phyloP scores from a whole-genome alignment of 2,329 filamentous ascomycete genomes.

The Penicillium freii region DNA sequence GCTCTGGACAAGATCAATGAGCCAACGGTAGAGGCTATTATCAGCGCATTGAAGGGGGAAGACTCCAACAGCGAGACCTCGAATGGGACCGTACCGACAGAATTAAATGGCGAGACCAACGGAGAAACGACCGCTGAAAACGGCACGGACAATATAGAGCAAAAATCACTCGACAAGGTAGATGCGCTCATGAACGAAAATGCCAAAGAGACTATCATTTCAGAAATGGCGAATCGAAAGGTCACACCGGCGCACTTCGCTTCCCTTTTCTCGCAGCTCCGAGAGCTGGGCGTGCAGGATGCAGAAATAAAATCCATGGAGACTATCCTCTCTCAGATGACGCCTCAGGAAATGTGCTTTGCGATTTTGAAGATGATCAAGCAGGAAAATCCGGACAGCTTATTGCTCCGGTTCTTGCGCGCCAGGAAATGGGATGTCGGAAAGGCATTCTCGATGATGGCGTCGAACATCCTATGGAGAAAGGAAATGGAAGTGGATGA shows the following conservation, averaged over 20 bases:
- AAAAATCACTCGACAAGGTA: constrained; percentile 18
- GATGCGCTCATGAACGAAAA: constrained; percentile 19
- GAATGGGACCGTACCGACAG: background rate
- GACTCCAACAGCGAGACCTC: background rate
- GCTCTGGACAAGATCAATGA: constrained; percentile 21
- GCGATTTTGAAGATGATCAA: constrained; percentile 90
- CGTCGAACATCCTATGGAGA: constrained; percentile 88
- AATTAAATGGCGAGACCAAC: background rate
- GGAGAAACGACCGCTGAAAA: background rate
- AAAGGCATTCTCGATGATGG: constrained; percentile 82
- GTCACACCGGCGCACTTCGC: constrained; percentile 19
- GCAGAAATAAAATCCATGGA: constrained; percentile 21
- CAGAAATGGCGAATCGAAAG: constrained; percentile 17
- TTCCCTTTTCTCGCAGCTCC: constrained; percentile 18
- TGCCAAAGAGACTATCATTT: constrained; percentile 14
- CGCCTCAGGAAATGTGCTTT: constrained; percentile 71
- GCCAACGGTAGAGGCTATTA: constrained; percentile 22
- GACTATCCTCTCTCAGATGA: constrained; percentile 59
- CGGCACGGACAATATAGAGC: background rate
- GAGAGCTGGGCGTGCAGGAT: constrained; percentile 18
- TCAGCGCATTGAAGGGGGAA: constrained; percentile 16
- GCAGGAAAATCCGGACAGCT: constrained; percentile 83
- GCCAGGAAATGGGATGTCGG: constrained; percentile 90
- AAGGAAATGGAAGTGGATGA: constrained; percentile 81
- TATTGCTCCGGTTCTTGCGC: constrained; percentile 73